phyloP scores from a whole-genome alignment of 495 filamentous ascomycete species.

The Achaetomiella virescens region DNA sequence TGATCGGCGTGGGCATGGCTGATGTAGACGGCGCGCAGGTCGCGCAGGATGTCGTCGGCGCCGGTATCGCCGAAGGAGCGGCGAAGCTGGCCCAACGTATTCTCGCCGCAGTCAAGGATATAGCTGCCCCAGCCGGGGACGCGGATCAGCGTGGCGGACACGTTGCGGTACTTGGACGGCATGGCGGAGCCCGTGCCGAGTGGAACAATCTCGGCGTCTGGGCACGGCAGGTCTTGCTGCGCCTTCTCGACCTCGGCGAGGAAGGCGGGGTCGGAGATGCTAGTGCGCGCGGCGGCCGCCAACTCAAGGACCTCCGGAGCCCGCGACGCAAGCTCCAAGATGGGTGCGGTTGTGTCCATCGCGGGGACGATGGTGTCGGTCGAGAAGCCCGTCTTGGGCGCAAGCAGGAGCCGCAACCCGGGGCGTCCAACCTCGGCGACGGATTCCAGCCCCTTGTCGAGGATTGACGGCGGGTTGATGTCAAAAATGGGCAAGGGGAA shows the following conservation, averaged over 20 bases:
- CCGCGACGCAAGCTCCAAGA: slow-evolving; percentile 33
- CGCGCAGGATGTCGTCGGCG: slow-evolving; percentile 60
- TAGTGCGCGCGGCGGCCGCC: slow-evolving; percentile 41
- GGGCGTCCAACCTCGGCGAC: slow-evolving; percentile 22
- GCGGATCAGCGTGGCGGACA: slow-evolving; percentile 77
- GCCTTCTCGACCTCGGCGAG: slow-evolving; percentile 32
- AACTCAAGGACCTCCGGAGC: slow-evolving; percentile 44
- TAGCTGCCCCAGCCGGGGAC: slow-evolving; percentile 81
- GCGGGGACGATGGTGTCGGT: slow-evolving; percentile 41
- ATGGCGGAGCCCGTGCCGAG: slow-evolving; percentile 85
- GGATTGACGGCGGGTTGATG: slow-evolving; percentile 23
- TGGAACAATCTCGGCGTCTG: slow-evolving; percentile 73
- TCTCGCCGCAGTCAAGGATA: slow-evolving; percentile 86
- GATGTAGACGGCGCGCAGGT: slow-evolving; percentile 85
- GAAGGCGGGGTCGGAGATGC: slow-evolving; percentile 36
- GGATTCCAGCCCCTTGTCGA: slow-evolving; percentile 8
- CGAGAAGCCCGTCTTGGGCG: slow-evolving; percentile 55
- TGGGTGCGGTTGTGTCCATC: slow-evolving; percentile 45
- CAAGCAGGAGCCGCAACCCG: slow-evolving; percentile 53
- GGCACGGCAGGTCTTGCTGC: slow-evolving; percentile 54
- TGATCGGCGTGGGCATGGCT: slow-evolving; percentile 96
- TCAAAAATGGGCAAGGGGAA: slow-evolving; percentile 63
- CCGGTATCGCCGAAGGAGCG: slow-evolving; percentile 60
- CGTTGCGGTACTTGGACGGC: slow-evolving; percentile 92
- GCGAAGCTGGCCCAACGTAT: slow-evolving; percentile 83